Evolutionary conservation across 352 stramenopile species (phyloP).

Genomic region (Phytophthora foliorum): DNA sequence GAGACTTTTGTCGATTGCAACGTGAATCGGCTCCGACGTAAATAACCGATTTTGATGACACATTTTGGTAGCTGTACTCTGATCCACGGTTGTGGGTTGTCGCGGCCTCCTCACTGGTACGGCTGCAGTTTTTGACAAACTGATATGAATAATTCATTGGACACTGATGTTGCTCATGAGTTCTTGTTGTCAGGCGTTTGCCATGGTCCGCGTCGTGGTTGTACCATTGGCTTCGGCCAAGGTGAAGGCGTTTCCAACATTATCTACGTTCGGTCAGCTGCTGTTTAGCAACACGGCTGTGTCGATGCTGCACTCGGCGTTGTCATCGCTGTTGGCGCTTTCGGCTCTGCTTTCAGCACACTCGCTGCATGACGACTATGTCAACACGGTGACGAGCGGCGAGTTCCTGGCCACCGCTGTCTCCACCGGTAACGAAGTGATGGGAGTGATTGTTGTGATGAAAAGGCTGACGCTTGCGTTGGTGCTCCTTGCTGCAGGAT

Average conservation of each 20-base stretch:
- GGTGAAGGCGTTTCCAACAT: constrained; percentile 57
- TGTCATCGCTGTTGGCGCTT: constrained; percentile 67
- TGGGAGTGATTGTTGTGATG: background rate
- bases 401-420: constrained; percentile 69
- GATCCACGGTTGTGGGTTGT: constrained; percentile 75
- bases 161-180: background rate
- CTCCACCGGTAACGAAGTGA: constrained; percentile 56
- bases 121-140: background rate
- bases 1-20: constrained; percentile 5
- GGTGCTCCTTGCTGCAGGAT: constrained; percentile 43
- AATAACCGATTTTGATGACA: constrained; percentile 16
- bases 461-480: background rate
- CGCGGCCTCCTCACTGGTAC: constrained; percentile 66
- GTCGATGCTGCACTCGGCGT: constrained; percentile 73
- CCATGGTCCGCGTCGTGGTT: constrained; percentile 47
- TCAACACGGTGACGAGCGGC: constrained; percentile 45
- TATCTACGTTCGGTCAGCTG: constrained; percentile 57
- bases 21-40: background rate
- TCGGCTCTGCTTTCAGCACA: constrained; percentile 58
- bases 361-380: constrained; percentile 56
- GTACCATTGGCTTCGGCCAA: constrained; percentile 46
- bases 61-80: constrained; percentile 51
- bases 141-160: background rate
- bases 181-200: constrained; percentile 51
- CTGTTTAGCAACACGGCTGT: constrained; percentile 83